Conservation (phyloP, 2,329 filamentous ascomycete genomes). For the Immersiporthe knoxdaviesiana region DNA sequence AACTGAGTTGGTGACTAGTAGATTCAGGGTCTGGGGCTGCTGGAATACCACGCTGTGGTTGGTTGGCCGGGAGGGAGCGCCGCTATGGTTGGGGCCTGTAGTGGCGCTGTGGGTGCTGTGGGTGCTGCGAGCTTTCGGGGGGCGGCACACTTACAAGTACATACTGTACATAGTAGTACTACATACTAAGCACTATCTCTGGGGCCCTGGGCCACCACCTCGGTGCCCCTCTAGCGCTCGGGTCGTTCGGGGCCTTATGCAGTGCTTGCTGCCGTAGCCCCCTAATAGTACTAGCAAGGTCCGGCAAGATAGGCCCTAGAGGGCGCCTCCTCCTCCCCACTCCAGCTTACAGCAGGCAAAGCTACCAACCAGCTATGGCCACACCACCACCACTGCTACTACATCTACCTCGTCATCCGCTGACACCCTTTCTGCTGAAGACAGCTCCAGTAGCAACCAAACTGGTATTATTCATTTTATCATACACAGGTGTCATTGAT, state of each 20-base stretch:
- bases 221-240: neutral
- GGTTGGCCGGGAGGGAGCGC: no score
- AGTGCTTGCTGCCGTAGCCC: neutral
- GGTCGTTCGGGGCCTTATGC: neutral
- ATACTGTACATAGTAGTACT: no score
- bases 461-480: neutral
- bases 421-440: neutral
- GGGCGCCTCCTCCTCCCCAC: neutral
- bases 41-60: neutral
- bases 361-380: neutral
- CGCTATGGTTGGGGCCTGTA: no score
- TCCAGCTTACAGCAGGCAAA: neutral
- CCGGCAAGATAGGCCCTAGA: slow-evolving; percentile 7
- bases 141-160: neutral
- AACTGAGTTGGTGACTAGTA: neutral
- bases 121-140: neutral
- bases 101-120: no score
- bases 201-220: no score
- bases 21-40: neutral
- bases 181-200: no score
- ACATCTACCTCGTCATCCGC: neutral
- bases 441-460: neutral
- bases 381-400: neutral
- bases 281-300: neutral
- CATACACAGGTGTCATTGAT: neutral